Conservation (phyloP, 2,329 filamentous ascomycete genomes). For the Botrytis pseudocinerea region DNA sequence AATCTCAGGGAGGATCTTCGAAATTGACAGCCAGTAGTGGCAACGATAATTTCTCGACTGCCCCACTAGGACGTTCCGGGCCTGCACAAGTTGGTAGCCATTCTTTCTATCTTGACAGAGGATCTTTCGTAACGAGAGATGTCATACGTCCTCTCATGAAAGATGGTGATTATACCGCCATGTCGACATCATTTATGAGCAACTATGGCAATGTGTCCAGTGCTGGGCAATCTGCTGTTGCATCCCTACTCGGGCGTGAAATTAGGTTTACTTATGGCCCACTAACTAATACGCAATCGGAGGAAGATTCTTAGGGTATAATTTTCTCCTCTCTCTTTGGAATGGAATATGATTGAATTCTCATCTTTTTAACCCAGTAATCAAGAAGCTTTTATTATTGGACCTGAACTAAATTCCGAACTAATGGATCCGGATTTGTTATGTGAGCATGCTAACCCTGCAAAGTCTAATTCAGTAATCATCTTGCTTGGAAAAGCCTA, state of each 20-base stretch:
- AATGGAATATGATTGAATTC: not conserved
- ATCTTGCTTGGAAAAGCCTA: not conserved
- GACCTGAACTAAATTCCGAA: not conserved
- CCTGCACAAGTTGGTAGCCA: constrained; percentile 19
- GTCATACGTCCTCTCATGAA: constrained; percentile 9
- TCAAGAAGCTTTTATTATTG: not conserved
- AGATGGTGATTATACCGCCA: not conserved
- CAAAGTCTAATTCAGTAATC: not conserved
- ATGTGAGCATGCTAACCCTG: too few species aligned
- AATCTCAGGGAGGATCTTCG: not conserved
- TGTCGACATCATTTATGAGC: not conserved
- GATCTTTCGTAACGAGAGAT: constrained; percentile 14
- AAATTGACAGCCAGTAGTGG: not conserved
- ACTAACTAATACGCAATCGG: not conserved
- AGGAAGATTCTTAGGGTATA: not conserved
- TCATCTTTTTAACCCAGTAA: not conserved
- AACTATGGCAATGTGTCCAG: not conserved
- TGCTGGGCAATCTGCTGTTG: constrained; percentile 6
- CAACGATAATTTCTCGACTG: not conserved
- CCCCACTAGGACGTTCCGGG: not conserved
- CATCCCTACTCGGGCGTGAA: not conserved
- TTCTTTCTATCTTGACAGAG: constrained; percentile 9
- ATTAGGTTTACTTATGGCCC: constrained; percentile 6
- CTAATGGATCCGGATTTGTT: not conserved
- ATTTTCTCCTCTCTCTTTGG: not conserved